Conservation (phyloP, 768 basidiomycete genomes). For the Phallus indusiatus region DNA sequence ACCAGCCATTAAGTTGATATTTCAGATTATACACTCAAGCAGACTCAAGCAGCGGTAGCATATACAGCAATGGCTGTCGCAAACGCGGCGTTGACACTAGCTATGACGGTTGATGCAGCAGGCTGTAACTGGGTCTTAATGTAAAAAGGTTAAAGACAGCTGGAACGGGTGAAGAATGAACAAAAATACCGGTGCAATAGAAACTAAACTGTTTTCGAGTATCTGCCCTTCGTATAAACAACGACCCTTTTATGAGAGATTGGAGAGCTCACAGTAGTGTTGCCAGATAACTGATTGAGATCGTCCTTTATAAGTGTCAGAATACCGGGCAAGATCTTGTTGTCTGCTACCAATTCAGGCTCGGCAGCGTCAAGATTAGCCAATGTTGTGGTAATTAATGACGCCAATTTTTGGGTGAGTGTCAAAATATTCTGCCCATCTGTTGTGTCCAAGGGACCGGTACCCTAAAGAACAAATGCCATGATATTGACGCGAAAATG, state of each 20-base stretch:
- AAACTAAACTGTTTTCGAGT: not conserved
- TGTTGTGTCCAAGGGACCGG: not conserved
- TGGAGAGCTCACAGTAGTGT: not conserved
- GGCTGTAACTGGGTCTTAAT: not conserved
- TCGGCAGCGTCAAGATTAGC: not conserved
- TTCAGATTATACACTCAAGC: not conserved
- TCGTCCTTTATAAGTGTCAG: not conserved
- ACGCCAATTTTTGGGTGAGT: too few relatives aligned
- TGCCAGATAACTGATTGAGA: not conserved
- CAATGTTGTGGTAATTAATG: not conserved
- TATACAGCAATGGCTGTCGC: slow-evolving; percentile 3
- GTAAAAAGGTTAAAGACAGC: not conserved
- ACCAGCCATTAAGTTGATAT: too few relatives aligned
- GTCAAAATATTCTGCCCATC: not conserved
- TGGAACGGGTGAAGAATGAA: not conserved
- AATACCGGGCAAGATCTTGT: too few relatives aligned
- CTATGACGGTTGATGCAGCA: not conserved
- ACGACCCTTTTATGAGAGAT: not conserved
- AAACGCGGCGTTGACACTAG: not conserved
- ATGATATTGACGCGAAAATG: not conserved
- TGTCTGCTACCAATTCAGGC: not conserved
- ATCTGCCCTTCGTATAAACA: not conserved
- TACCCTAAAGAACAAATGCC: not conserved
- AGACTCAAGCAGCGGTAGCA: not conserved
- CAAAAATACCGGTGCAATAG: not conserved